Evolutionary conservation across 305 asterid genomes (phyloP), one percentile per base, ranked within the genome.

Genomic region (Fraxinus angustifolia): DNA sequence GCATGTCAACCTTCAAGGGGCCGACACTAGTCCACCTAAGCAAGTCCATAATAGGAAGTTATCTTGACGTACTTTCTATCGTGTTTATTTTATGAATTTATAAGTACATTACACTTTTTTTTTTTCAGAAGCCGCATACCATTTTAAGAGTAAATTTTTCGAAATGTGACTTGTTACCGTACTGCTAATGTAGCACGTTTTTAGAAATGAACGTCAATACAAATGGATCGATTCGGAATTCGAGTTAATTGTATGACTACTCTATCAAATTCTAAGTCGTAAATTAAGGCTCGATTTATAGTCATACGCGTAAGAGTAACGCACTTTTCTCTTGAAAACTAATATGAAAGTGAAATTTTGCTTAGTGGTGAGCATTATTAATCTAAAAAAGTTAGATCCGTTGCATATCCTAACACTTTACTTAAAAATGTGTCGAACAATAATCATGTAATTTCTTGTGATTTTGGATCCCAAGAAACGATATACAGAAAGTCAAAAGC

Each of bases 401-500:
- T 38, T 38, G 48, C 78, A 42, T 10, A 75, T 45, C 40, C 33
- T 76, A 30, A 26, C 30, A 76, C 68, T 45, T 76, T 62, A 23
- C 71, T 62, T 62, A 38, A 62, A 62, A 62, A 62, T 76, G n/a
- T 28, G 28, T 8, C 14, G 34, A 17, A 28, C 8, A 28, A 67
- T 67, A 67, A 67, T 67, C 19, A 30, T 68, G 38, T 71, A 19
- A 48, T 73, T 70, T 62, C 87, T 48, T 76, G 82, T 82, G 75
- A 68, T 33, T 74, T 74, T 53, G 76, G 60, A 74, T 34, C 76
- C 53, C 40, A n/a, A 31, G 0, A 75, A 36, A 56, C 58, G 82
- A 79, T 56, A 8, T 71, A 16, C 28, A 71, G 42, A 85, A 76
- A 21, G 83, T 79, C 84, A 85, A 85, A 85, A 82, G 80, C 77